Evolutionary conservation across 257 asterid species (phyloP).

Genomic region (Ilex aquifolium): DNA sequence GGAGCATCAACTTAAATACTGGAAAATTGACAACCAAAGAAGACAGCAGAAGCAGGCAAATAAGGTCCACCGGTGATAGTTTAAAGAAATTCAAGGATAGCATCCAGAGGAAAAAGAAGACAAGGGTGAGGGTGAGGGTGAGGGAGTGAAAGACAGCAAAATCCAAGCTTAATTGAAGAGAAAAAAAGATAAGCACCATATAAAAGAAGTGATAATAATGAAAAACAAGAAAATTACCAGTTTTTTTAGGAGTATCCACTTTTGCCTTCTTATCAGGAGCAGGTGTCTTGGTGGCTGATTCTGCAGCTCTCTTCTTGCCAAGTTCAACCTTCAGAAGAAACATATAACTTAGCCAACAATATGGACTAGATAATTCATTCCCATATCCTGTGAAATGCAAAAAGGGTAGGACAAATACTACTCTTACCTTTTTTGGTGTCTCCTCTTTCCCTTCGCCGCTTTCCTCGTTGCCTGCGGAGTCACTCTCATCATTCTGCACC

Average conservation of each 20-base stretch:
- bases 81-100: too few species aligned
- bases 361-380: not conserved
- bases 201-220: not conserved
- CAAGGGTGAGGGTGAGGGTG: too few species aligned
- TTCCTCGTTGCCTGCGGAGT: constrained; percentile 33
- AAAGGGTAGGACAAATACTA: not conserved
- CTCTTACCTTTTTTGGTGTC: constrained; percentile 72
- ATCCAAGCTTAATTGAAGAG: too few species aligned
- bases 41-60: too few species aligned
- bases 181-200: not conserved
- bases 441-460: constrained; percentile 66
- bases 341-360: not conserved
- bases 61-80: too few species aligned
- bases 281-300: constrained; percentile 56
- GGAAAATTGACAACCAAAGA: too few species aligned
- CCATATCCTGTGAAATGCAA: not conserved
- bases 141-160: too few species aligned
- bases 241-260: constrained; percentile 63
- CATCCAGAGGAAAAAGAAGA: too few species aligned
- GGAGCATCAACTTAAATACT: too few species aligned
- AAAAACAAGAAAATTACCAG: constrained; percentile 36
- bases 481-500: constrained; percentile 14
- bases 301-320: constrained; percentile 50
- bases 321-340: constrained; percentile 34
- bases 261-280: constrained; percentile 66